Conservation (phyloP, 2,329 filamentous ascomycete species). For the Elsinoe fawcettii region DNA sequence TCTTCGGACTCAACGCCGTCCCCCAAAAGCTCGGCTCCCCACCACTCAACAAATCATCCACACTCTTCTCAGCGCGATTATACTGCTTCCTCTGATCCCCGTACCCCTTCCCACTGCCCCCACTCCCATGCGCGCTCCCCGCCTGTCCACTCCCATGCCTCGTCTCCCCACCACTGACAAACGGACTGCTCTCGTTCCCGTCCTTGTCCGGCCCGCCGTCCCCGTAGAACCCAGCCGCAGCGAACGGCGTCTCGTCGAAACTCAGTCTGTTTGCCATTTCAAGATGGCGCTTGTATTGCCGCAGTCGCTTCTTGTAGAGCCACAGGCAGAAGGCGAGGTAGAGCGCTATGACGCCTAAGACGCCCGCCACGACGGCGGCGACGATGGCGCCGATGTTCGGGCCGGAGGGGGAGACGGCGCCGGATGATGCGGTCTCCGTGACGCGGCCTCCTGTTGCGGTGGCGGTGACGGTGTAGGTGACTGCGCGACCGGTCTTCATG, state of each 20-base stretch:
- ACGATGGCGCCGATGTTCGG: constrained; percentile 49
- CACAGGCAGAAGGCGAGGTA: constrained; percentile 66
- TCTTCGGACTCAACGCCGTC: constrained; percentile 55
- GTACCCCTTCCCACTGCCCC: constrained; percentile 18
- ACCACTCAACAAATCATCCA: constrained; percentile 52
- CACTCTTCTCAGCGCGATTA: constrained; percentile 39
- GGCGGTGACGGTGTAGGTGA: constrained; percentile 59
- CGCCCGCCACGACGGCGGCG: constrained; percentile 56
- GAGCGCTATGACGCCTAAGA: constrained; percentile 52
- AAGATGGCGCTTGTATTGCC: constrained; percentile 62
- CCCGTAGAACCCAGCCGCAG: constrained; percentile 23
- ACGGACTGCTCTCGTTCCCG: constrained; percentile 10
- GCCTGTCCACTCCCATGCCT: background rate
- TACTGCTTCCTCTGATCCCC: constrained; percentile 30
- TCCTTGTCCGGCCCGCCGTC: constrained; percentile 14
- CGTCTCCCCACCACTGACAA: constrained; percentile 8
- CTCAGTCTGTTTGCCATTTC: constrained; percentile 55
- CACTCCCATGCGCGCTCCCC: constrained; percentile 12
- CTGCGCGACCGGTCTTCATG: constrained; percentile 60
- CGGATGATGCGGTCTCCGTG: constrained; percentile 35
- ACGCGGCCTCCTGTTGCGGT: constrained; percentile 38
- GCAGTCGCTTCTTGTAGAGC: constrained; percentile 64
- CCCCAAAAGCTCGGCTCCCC: constrained; percentile 65
- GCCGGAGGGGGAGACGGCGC: constrained; percentile 37
- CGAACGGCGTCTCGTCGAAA: constrained; percentile 29